Base-by-base conservation (phyloP, 2,329 filamentous ascomycete genomes). In the Plenodomus tracheiphilus region DNA sequence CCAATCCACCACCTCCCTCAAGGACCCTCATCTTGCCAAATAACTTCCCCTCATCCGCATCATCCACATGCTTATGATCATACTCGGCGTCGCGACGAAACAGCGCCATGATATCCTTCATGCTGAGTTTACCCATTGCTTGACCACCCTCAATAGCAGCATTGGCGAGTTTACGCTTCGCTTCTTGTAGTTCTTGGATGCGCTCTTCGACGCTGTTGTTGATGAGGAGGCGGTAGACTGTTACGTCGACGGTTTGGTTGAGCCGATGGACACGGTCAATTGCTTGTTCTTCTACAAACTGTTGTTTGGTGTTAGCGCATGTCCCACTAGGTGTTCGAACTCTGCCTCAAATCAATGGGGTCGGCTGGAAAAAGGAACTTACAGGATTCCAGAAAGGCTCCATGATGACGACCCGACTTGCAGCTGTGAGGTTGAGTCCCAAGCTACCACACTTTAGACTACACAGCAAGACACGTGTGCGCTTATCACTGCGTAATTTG, bases 331-430 rank as follows among this genome's bases (percentile, higher is more conserved):
- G 22, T 25, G 10, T 25, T 25, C 22, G 6, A 25, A 6, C 22
- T 25, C 22, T 6, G 5, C 22, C 6, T 25, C n/a, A n/a, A 25
- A 5, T 6, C 10, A 10, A 39, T 19, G n/a, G n/a, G 21, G n/a
- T 30, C 21, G 25, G 19, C 15, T 30, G 22, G 21, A 18, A 5
- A 16, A 17, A 8, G 20, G n/a, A 2, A 77, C 83, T 70, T 79
- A 88, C 85, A 2, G 91, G 94, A 72, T 99, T 99, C 94, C 94
- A 99, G 74, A 99, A 99, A 0, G 94, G 94, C 73, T 99, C 94
- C 37, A 99, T 80, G 61, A 99, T 96, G 43, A 99, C 86, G 3
- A 99, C 94, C 16, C 94, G 83, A 54, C 88, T 94, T 9, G 94
- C 94, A 0, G 92, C 94, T 6, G 94, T 99, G 44, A 99, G 79